These are phyloP conservation scores for Paulownia fortunei DNA, from an alignment of 257 asterid genomes.

Conservation along the genomic window DNA sequence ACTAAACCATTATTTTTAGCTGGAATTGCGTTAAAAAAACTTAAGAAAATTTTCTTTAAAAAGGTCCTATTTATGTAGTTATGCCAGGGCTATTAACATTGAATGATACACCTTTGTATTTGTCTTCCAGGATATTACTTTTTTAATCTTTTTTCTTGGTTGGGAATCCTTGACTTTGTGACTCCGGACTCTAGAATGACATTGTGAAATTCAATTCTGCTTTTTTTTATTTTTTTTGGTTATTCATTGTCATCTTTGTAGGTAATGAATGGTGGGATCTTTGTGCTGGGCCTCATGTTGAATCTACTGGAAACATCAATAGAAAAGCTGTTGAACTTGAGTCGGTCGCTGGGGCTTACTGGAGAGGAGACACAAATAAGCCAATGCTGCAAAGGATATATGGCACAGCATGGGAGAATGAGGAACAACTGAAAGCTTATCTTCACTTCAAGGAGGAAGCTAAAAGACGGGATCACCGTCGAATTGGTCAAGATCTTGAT, in stretches of 20 bases:
- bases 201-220: not conserved
- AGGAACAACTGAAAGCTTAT: conserved; percentile 87
- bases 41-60: not conserved
- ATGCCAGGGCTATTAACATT: not conserved
- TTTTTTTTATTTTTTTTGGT: not conserved
- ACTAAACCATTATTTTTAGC: not conserved
- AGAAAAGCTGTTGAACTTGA: conserved; percentile 91
- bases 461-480: conserved; percentile 93
- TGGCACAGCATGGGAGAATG: conserved; percentile 99
- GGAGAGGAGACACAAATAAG: conserved; percentile 91
- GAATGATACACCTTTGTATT: not conserved
- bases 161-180: not conserved
- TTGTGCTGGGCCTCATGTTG: conserved; percentile 99
- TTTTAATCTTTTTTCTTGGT: not conserved
- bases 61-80: not conserved
- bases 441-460: conserved; percentile 96
- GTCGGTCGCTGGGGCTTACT: conserved; percentile 99
- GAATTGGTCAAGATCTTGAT: conserved; percentile 97
- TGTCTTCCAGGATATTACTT: not conserved
- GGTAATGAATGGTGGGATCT: conserved; percentile 99
- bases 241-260: conserved; percentile 33
- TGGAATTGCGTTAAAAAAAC: not conserved
- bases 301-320: conserved; percentile 86
- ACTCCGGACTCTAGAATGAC: not conserved
- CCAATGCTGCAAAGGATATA: conserved; percentile 97